These are phyloP conservation scores for Shiraia bambusicola DNA, from an alignment of 2,329 filamentous ascomycete species.

Conservation along the genomic window DNA sequence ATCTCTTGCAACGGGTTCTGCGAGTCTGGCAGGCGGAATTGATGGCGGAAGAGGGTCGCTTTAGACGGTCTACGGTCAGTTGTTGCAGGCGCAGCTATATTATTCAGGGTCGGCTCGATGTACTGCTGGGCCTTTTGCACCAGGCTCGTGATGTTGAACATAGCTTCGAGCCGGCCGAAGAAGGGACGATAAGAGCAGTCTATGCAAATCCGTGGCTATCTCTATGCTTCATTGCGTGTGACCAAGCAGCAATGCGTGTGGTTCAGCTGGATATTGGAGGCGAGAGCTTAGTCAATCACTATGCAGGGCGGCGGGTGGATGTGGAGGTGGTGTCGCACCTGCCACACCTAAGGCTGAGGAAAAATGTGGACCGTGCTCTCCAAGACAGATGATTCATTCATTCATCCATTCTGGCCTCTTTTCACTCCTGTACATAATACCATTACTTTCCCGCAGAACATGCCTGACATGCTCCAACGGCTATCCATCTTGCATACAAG, in stretches of 20 bases:
- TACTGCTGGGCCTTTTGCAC: conserved; percentile 95
- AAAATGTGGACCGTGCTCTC: conserved; percentile 7
- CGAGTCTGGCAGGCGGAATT: conserved; percentile 90
- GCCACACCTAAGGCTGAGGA: conserved; percentile 15
- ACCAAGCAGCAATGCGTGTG: conserved; percentile 12
- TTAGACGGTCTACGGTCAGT: conserved; percentile 85
- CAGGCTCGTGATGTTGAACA: conserved; percentile 68
- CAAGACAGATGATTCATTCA: conserved; percentile 7
- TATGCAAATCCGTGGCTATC: conserved; percentile 15
- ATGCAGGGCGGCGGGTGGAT: conserved; percentile 23
- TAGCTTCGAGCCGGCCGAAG: conserved; percentile 27
- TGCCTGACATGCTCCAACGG: too few species aligned
- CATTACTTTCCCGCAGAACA: too few species aligned
- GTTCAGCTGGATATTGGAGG: conserved; percentile 15
- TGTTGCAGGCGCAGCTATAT: conserved; percentile 59
- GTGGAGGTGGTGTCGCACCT: conserved; percentile 10
- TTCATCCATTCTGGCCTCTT: neutral
- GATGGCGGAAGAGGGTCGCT: conserved; percentile 87
- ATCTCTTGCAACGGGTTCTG: conserved; percentile 96
- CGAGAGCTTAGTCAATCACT: too few species aligned
- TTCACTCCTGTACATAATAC: neutral
- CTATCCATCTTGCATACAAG: too few species aligned
- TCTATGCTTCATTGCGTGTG: conserved; percentile 33
- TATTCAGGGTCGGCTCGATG: conserved; percentile 82
- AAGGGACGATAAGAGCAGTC: conserved; percentile 3